Conservation (phyloP, 2,329 filamentous ascomycete species). For the Fusarium continuum region DNA sequence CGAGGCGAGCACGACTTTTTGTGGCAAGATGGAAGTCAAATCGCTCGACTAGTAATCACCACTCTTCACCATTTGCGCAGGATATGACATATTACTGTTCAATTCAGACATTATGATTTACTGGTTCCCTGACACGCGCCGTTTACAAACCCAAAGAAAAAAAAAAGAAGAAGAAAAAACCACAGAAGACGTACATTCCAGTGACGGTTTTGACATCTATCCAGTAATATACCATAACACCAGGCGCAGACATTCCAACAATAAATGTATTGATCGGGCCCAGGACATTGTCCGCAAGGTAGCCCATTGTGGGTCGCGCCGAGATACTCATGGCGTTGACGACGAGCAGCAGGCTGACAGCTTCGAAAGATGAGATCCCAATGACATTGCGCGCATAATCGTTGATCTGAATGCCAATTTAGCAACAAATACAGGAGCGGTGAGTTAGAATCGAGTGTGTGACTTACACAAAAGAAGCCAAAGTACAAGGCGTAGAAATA, state of each 20-base stretch:
- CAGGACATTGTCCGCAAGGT: slow-evolving; percentile 63
- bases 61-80: slow-evolving; percentile 37
- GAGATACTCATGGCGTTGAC: slow-evolving; percentile 69
- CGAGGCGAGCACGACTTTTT: slow-evolving; percentile 70
- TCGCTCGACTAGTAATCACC: slow-evolving; percentile 59
- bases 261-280: slow-evolving; percentile 60
- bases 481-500: slow-evolving; percentile 53
- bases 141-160: slow-evolving; percentile 44
- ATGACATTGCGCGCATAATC: slow-evolving; percentile 51
- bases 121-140: slow-evolving; percentile 41
- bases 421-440: background rate
- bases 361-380: slow-evolving; percentile 61
- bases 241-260: slow-evolving; percentile 44
- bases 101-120: slow-evolving; percentile 29
- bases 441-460: slow-evolving; percentile 45
- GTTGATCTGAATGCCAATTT: slow-evolving; percentile 50
- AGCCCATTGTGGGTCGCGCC: slow-evolving; percentile 66
- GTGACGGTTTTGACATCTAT: slow-evolving; percentile 40
- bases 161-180: too few relatives aligned
- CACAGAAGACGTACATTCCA: slow-evolving; percentile 45
- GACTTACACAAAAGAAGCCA: slow-evolving; percentile 56
- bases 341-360: slow-evolving; percentile 65
- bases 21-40: slow-evolving; percentile 67
- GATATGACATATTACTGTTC: background rate
- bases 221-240: slow-evolving; percentile 45